These are phyloP conservation scores for Sporothrix mexicana DNA, from an alignment of 2,329 filamentous ascomycete genomes.

Conservation along the genomic window DNA sequence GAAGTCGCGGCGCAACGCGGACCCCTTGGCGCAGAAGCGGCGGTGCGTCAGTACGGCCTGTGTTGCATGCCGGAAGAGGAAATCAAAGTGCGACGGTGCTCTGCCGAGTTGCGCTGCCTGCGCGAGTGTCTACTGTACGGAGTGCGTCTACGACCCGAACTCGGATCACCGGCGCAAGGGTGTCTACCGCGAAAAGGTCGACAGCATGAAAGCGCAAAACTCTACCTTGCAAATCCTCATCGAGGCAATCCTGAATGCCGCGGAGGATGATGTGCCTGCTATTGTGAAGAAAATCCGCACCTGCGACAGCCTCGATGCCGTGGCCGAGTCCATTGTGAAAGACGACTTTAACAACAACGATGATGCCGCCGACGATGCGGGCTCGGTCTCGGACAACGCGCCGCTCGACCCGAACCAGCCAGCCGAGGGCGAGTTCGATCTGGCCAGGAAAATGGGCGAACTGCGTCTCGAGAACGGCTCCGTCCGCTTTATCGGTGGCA, in stretches of 20 bases:
- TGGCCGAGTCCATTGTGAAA: slow-evolving; percentile 60
- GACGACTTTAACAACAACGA: slow-evolving; percentile 45
- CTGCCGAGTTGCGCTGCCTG: slow-evolving; percentile 94
- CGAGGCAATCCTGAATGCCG: slow-evolving; percentile 88
- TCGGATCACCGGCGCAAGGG: slow-evolving; percentile 96
- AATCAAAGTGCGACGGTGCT: slow-evolving; percentile 91
- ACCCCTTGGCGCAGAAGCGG: slow-evolving; percentile 64
- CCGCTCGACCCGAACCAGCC: slow-evolving; percentile 44
- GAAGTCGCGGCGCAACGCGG: slow-evolving; percentile 57
- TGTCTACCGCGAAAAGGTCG: slow-evolving; percentile 92
- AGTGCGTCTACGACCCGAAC: slow-evolving; percentile 93
- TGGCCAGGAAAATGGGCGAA: slow-evolving; percentile 93
- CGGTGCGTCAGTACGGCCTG: slow-evolving; percentile 85
- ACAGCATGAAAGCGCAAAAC: slow-evolving; percentile 83
- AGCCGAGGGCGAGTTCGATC: slow-evolving; percentile 71
- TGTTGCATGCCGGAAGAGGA: slow-evolving; percentile 77
- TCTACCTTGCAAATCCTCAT: slow-evolving; percentile 91
- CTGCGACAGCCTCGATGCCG: slow-evolving; percentile 70
- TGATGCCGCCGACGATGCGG: slow-evolving; percentile 41
- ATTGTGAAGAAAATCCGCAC: slow-evolving; percentile 87
- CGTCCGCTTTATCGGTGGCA: slow-evolving; percentile 90
- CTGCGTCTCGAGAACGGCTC: slow-evolving; percentile 85
- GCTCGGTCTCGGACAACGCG: slow-evolving; percentile 50
- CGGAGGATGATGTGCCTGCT: slow-evolving; percentile 81
- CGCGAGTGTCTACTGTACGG: slow-evolving; percentile 86